Base-by-base conservation (phyloP, 768 basidiomycete genomes). In the Suillus occidentalis region DNA sequence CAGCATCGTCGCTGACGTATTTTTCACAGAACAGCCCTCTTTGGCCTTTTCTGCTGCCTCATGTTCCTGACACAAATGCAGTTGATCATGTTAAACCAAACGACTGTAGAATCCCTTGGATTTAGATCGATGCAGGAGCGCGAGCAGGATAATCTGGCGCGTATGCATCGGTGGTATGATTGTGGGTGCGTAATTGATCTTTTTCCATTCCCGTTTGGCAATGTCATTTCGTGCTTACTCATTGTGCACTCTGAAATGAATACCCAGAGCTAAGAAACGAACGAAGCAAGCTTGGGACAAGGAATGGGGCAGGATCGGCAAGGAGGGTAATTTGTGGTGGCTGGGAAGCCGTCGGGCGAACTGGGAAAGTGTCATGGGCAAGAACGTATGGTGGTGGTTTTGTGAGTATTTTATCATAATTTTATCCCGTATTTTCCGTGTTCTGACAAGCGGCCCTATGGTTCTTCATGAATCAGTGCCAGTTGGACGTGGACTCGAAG, bases 321-420 rank as follows among this genome's bases (percentile, higher is more conserved):
- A 81, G 37, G 95, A 96, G 72, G 94, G 91, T 0, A 89, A 95
- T 72, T 76, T 96, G 8, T 98, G 95, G 95, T 93, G 90, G 88
- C 76, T 86, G 42, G 95, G 91, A 34, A 85, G 81, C 67, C 65
- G 69, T 53, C 74, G 80, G 58, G 79, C 77, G 50, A 89, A 89
- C 68, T 97, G 95, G 95, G 83, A 84, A 68, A 84, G 86, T 58
- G 89, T 90, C 52, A 97, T 98, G 94, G 95, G 95, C 10, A 76
- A 69, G 40, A 84, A 79, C 64, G 74, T 76, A 63, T 82, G 83
- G 74, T 86, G 88, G 45, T 97, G 95, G 95, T 82, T 95, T 67
- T 77, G 95, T 96, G 75, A 84, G 89, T 87, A 28, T 28, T 49
- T 28, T 7, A 14, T 39, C 6, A 43, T 50, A 25, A 22, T 36